Percentiles rank a stretch among this genome's conserved stretches.
Evolutionary conservation across 2,329 filamentous ascomycete genomes (phyloP).

Genomic region (Aspergillus floridensis): DNA sequence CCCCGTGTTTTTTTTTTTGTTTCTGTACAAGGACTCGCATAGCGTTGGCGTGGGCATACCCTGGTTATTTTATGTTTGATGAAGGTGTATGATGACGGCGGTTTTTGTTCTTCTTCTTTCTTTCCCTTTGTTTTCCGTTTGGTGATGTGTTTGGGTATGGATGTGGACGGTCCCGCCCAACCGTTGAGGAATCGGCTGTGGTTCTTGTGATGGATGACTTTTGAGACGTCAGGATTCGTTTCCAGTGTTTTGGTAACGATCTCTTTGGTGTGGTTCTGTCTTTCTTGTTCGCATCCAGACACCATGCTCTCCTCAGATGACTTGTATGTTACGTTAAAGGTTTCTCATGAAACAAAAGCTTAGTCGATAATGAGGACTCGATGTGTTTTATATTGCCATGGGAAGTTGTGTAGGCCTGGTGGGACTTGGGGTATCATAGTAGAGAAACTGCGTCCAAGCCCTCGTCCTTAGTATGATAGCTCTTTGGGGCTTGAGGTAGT

Average conservation of each 20-base stretch:
- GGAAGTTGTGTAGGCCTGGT: too few relatives aligned
- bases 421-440: too few relatives aligned
- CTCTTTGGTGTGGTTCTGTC: too few relatives aligned
- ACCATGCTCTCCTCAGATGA: neutral
- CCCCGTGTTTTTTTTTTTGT: constrained; percentile 11
- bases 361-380: neutral
- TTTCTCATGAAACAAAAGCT: neutral
- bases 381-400: neutral
- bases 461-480: too few relatives aligned
- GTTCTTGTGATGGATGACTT: too few relatives aligned
- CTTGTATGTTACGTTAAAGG: neutral
- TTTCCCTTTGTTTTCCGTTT: constrained; percentile 10
- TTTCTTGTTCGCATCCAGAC: neutral
- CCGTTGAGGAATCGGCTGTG: too few relatives aligned
- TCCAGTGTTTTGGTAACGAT: too few relatives aligned
- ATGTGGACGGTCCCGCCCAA: neutral
- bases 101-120: constrained; percentile 13
- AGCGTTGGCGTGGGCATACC: constrained; percentile 45
- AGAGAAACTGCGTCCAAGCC: too few relatives aligned
- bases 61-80: constrained; percentile 29
- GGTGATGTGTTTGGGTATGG: neutral
- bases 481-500: too few relatives aligned
- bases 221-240: too few relatives aligned
- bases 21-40: constrained; percentile 34
- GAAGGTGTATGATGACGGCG: constrained; percentile 24